Base-by-base conservation (phyloP, 164 flowering plant genomes). In the Liriodendron chinense region DNA sequence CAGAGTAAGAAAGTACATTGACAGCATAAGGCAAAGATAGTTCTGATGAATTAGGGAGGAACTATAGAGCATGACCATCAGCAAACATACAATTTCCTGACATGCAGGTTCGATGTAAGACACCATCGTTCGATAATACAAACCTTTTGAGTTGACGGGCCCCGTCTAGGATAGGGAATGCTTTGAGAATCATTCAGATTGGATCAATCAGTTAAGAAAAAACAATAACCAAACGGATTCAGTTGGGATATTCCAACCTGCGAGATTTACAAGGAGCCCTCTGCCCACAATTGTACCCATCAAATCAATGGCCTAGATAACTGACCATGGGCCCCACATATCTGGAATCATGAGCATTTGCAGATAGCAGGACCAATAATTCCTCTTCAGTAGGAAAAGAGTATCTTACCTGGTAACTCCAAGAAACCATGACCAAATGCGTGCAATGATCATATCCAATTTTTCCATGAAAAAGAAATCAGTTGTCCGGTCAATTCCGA, bases 381-480 rank as follows among this genome's bases (percentile, higher is more conserved):
- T 53, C 59, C 59, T 53, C 59, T 53, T 53, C 13, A 53, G 18
- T 53, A 67, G 14, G n/a, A 67, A 14, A 13, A 13, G 10, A 67
- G 48, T 0, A 26, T 22, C 83, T 87, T 75, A 89, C 99, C 94
- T 80, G 18, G 98, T 92, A 49, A 85, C 23, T 80, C 85, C 81
- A 78, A 92, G 79, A 62, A 96, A 69, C 86, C 80, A 86, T 21
- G 76, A 80, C 98, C 99, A 96, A 16, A 92, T 5, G 48, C 97
- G 95, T 61, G 85, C 77, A 83, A 96, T 91, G 66, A 96, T 77
- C 90, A 89, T 89, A 78, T 96, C 99, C 81, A 96, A 82, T 86
- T 96, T 96, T 92, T 96, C 99, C 97, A 94, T 87, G 83, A 96
- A 73, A 85, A 96, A 96, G 83, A 78, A 91, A 77, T 91, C 92